Evolutionary conservation across 441 rosid species (phyloP).

Genomic region (Croton laevigatus): DNA sequence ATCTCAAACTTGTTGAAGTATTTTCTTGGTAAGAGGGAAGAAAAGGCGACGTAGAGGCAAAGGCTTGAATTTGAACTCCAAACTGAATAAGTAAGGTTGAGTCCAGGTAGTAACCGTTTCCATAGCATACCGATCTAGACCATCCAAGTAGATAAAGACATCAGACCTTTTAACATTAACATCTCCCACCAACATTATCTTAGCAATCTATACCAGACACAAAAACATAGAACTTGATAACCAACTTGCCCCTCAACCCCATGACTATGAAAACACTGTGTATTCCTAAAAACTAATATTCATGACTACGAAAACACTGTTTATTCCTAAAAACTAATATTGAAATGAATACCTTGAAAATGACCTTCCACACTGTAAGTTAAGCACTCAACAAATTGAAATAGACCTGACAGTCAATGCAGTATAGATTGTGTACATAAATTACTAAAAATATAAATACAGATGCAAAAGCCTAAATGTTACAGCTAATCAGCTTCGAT

Average conservation of each 20-base stretch:
- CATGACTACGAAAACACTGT: too few species aligned
- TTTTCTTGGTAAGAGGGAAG: neutral
- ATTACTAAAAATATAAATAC: neutral
- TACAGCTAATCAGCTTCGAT: neutral
- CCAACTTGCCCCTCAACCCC: neutral
- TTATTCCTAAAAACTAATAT: neutral
- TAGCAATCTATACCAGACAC: neutral
- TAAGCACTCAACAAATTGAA: neutral
- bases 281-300: neutral
- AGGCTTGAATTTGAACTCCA: neutral
- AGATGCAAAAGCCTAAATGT: neutral
- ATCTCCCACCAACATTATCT: neutral
- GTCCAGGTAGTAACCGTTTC: too few species aligned
- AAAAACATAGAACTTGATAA: neutral
- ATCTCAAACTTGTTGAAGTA: neutral
- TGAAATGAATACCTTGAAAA: neutral
- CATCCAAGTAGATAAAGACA: neutral
- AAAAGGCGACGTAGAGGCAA: neutral
- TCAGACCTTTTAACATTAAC: neutral
- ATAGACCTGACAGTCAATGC: neutral
- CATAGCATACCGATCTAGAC: neutral
- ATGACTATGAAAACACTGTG: neutral
- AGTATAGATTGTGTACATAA: neutral
- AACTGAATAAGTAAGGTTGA: neutral
- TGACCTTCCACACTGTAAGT: neutral